These are phyloP conservation scores for Verticillium nonalfalfae DNA, from an alignment of 2,329 filamentous ascomycete genomes.

Conservation along the genomic window DNA sequence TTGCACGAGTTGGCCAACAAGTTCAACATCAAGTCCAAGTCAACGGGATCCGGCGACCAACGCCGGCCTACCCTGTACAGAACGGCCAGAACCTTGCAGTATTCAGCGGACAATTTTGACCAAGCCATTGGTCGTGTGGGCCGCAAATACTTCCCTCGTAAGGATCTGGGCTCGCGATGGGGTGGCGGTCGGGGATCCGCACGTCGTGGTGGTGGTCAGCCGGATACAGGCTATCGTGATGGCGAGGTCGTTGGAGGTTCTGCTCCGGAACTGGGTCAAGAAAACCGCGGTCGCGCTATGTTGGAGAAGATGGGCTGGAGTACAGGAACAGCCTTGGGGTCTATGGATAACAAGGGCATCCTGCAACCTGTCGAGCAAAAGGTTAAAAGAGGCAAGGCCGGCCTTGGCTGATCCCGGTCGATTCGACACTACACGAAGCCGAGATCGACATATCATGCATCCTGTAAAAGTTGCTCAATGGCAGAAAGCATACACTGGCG, in stretches of 20 bases:
- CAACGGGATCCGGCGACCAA: conserved; percentile 63
- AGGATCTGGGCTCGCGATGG: conserved; percentile 25
- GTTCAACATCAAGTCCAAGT: conserved; percentile 79
- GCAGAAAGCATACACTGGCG: too few relatives aligned
- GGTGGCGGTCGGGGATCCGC: background rate
- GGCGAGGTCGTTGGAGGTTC: conserved; percentile 83
- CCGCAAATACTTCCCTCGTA: conserved; percentile 49
- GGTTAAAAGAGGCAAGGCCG: conserved; percentile 80
- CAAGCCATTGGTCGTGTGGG: conserved; percentile 37
- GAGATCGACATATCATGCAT: too few relatives aligned
- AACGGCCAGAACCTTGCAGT: conserved; percentile 58
- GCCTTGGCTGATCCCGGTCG: conserved; percentile 52
- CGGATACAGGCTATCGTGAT: conserved; percentile 60
- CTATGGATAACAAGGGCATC: conserved; percentile 79
- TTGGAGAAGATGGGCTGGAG: conserved; percentile 98
- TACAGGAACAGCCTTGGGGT: conserved; percentile 76
- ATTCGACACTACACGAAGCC: too few relatives aligned
- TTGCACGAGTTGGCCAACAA: conserved; percentile 73
- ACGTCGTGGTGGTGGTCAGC: conserved; percentile 14
- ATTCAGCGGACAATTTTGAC: conserved; percentile 50
- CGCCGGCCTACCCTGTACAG: conserved; percentile 76
- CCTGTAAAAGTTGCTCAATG: too few relatives aligned
- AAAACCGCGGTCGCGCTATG: conserved; percentile 81
- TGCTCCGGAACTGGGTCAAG: conserved; percentile 74
- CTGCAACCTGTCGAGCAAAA: conserved; percentile 79